phyloP scores from a whole-genome alignment of 2,329 filamentous ascomycete genomes.

The Pseudogymnoascus sp. region DNA sequence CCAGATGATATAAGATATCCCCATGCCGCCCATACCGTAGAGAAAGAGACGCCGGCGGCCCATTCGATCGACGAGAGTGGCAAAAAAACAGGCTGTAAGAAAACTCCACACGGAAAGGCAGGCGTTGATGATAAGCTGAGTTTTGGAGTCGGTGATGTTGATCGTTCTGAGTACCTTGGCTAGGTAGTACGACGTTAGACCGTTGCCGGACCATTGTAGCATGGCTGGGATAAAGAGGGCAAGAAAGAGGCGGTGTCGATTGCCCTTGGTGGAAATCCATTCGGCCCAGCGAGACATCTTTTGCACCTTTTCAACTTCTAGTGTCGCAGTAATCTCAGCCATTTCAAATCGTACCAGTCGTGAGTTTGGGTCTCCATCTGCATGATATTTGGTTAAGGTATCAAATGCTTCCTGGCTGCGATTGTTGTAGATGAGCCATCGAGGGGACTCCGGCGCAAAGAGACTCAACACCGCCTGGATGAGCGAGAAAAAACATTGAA shows the following conservation, averaged over 20 bases:
- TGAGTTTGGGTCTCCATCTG: conserved; percentile 41
- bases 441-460: conserved; percentile 32
- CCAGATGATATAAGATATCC: conserved; percentile 31
- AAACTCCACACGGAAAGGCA: conserved; percentile 30
- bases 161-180: conserved; percentile 26
- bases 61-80: conserved; percentile 36
- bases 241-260: conserved; percentile 18
- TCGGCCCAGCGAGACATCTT: conserved; percentile 25
- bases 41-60: conserved; percentile 46
- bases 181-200: conserved; percentile 34
- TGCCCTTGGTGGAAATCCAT: conserved; percentile 13
- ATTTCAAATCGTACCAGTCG: conserved; percentile 29
- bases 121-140: conserved; percentile 29
- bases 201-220: conserved; percentile 17
- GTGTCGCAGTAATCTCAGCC: conserved; percentile 32
- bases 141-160: conserved; percentile 19
- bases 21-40: conserved; percentile 30
- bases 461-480: conserved; percentile 22
- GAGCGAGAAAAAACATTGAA: conserved; percentile 29
- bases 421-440: conserved; percentile 33
- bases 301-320: conserved; percentile 36
- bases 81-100: conserved; percentile 16
- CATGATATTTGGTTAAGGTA: conserved; percentile 42
- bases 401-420: conserved; percentile 31
- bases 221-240: conserved; percentile 14